Conservation (phyloP, 495 filamentous ascomycete species). For the Talaromyces adpressus region DNA sequence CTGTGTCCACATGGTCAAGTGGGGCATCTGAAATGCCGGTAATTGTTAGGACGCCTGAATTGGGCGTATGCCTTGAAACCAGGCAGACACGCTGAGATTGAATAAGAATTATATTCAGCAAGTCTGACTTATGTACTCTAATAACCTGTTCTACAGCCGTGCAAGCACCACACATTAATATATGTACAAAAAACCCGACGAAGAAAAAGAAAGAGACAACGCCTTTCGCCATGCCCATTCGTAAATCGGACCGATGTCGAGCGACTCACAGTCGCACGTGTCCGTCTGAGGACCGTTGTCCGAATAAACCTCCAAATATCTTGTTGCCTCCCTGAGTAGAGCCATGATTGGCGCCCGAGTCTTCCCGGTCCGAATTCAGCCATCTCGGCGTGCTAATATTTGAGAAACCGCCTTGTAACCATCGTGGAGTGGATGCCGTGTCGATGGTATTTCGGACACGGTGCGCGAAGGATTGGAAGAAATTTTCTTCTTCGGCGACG, state of each 20-base stretch:
- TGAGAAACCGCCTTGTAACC: constrained; percentile 61
- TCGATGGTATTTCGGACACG: constrained; percentile 89
- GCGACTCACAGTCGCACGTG: not conserved
- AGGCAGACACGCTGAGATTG: constrained; percentile 5
- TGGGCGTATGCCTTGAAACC: not conserved
- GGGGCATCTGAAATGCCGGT: not conserved
- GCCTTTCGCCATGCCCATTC: constrained; percentile 21
- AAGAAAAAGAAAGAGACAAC: constrained; percentile 14
- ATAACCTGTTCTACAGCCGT: not conserved
- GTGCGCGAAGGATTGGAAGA: constrained; percentile 77
- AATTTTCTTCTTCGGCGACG: constrained; percentile 66
- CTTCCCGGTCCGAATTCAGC: constrained; percentile 45
- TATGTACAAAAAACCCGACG: constrained; percentile 4
- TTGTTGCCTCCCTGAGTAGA: constrained; percentile 3
- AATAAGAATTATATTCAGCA: not conserved
- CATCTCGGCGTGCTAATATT: constrained; percentile 73
- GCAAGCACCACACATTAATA: constrained; percentile 3
- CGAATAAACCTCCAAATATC: constrained; percentile 20
- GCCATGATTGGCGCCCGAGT: not conserved
- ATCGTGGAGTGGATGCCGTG: constrained; percentile 69
- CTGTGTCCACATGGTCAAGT: not conserved
- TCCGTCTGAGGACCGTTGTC: constrained; percentile 4
- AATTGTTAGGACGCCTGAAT: not conserved
- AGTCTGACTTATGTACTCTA: constrained; percentile 5
- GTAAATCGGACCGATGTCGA: not conserved